phyloP scores from a whole-genome alignment of 2,329 filamentous ascomycete species.

The Cladophialophora yegresii region DNA sequence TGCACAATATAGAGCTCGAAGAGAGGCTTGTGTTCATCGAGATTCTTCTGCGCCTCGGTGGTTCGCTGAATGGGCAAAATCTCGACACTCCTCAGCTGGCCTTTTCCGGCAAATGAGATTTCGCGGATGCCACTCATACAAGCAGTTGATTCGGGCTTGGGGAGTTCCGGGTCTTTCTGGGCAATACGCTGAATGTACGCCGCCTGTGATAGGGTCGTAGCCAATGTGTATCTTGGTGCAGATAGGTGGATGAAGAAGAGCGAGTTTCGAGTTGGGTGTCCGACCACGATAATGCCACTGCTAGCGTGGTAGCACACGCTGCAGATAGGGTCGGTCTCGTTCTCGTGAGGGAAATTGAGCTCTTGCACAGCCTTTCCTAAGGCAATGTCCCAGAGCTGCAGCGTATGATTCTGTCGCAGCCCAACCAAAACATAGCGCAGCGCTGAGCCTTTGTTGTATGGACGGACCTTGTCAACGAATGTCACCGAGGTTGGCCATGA shows the following conservation, averaged over 20 bases:
- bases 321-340: conserved; percentile 96
- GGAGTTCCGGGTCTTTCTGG: conserved; percentile 69
- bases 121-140: conserved; percentile 97
- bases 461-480: conserved; percentile 92
- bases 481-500: conserved; percentile 95
- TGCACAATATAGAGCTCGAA: conserved; percentile 98
- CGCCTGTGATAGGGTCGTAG: conserved; percentile 73
- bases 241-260: conserved; percentile 97
- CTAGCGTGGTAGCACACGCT: conserved; percentile 91
- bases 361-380: conserved; percentile 95
- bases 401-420: conserved; percentile 97
- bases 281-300: conserved; percentile 90
- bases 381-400: conserved; percentile 97
- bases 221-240: conserved; percentile 85
- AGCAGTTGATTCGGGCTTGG: conserved; percentile 88
- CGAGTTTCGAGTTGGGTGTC: conserved; percentile 94
- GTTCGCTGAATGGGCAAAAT: conserved; percentile 70
- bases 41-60: conserved; percentile 54
- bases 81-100: conserved; percentile 83
- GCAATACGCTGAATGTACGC: conserved; percentile 80
- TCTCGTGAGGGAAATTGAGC: conserved; percentile 92
- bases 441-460: conserved; percentile 85
- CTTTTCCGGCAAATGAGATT: conserved; percentile 86
- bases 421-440: conserved; percentile 94
- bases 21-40: conserved; percentile 68